Percentiles rank a stretch among this genome's conserved stretches.
These are phyloP conservation scores for Cymbopogon citratus DNA, from an alignment of 176 grass and related monocot genomes.

Conservation along the genomic window DNA sequence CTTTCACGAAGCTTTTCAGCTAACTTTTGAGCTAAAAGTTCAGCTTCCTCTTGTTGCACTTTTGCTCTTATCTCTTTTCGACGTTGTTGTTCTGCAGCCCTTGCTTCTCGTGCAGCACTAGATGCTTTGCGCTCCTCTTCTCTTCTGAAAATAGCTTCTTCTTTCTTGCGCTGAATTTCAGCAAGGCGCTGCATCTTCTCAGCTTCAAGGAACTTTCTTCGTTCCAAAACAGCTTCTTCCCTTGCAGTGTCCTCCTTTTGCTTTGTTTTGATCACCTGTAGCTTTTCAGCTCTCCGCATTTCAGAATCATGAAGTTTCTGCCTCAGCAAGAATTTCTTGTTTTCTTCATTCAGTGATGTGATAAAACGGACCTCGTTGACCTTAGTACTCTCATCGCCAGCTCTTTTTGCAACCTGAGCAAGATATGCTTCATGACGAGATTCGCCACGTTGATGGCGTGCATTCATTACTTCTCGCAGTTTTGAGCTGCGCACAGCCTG, in stretches of 20 bases:
- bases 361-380: conserved; percentile 99
- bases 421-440: conserved; percentile 92
- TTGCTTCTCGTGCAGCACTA: conserved; percentile 90
- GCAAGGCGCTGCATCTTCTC: conserved; percentile 96
- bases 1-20: conserved; percentile 97
- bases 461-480: conserved; percentile 93
- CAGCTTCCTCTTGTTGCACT: conserved; percentile 90
- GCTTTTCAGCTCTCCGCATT: conserved; percentile 95
- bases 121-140: conserved; percentile 99
- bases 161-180: conserved; percentile 96
- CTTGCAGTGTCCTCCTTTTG: conserved; percentile 97
- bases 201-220: conserved; percentile 92
- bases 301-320: conserved; percentile 96
- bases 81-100: conserved; percentile 75
- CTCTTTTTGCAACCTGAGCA: conserved; percentile 86
- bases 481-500: conserved; percentile 92
- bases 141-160: conserved; percentile 94
- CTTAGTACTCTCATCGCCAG: conserved; percentile 97
- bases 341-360: conserved; percentile 96
- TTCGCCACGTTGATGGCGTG: conserved; percentile 87
- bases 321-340: conserved; percentile 88
- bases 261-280: conserved; percentile 95
- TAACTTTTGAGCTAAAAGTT: conserved; percentile 90
- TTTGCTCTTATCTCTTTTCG: conserved; percentile 98
- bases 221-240: conserved; percentile 97